A percentile compares a stretch with the other conserved stretches of the same genome.
Conservation (phyloP, 1,139 yeast genomes). For the Saccharomyces hybrid region DNA sequence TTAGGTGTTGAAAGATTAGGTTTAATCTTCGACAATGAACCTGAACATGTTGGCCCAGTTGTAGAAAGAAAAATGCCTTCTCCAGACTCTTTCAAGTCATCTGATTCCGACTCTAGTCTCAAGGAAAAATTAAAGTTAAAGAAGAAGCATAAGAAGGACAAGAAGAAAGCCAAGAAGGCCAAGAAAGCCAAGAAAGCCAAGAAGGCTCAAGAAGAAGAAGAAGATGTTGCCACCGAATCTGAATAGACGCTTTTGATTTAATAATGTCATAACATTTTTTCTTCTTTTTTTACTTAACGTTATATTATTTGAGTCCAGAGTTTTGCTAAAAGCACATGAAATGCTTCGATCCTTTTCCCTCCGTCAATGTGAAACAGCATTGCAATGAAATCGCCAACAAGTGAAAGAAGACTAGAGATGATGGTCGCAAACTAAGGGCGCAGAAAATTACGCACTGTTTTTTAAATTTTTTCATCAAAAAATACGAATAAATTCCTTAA, state of each 20-base stretch:
- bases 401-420: background rate
- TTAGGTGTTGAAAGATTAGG: constrained; percentile 22
- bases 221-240: background rate
- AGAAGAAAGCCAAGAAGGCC: constrained; percentile 6
- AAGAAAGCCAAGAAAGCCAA: constrained; percentile 7
- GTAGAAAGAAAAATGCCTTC: background rate
- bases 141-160: constrained; percentile 4
- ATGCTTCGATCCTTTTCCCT: background rate
- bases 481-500: background rate
- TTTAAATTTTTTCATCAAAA: background rate
- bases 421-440: background rate
- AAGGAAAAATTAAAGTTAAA: background rate
- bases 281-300: background rate
- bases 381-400: background rate
- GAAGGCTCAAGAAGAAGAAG: background rate
- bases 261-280: background rate
- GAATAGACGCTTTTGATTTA: background rate
- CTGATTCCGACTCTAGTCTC: background rate
- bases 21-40: constrained; percentile 9
- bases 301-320: background rate
- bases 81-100: constrained; percentile 4
- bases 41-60: constrained; percentile 6
- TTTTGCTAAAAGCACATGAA: background rate
- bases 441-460: background rate
- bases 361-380: too few relatives aligned